Evolutionary conservation across 129 eudicot species (phyloP).

Genomic region (Erigeron canadensis): DNA sequence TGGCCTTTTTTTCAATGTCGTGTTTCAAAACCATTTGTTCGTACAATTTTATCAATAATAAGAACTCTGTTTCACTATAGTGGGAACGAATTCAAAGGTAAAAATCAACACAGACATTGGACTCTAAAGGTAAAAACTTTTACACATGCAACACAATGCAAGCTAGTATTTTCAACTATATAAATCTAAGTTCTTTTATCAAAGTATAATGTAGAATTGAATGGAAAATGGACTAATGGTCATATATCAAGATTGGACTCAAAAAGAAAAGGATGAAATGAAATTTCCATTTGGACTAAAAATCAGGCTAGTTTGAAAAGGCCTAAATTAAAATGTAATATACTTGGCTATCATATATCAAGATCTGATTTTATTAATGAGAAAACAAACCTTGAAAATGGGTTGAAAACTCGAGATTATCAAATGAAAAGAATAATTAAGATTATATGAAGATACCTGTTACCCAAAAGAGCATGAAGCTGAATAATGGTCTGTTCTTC

Average conservation of each 20-base stretch:
- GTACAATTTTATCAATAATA: not conserved
- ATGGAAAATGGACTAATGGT: not conserved
- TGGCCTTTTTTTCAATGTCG: not conserved
- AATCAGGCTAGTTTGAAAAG: too few species aligned
- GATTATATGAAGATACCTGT: conserved; percentile 50
- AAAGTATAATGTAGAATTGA: not conserved
- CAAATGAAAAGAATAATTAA: not conserved
- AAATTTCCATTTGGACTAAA: not conserved
- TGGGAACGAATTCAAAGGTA: not conserved
- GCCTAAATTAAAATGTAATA: too few species aligned
- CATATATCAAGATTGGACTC: not conserved
- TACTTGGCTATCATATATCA: not conserved
- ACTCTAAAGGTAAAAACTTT: not conserved
- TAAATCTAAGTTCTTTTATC: too few species aligned
- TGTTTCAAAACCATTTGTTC: conserved; percentile 8
- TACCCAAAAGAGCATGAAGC: conserved; percentile 96
- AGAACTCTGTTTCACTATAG: too few species aligned
- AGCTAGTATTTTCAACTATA: too few species aligned
- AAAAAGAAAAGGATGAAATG: not conserved
- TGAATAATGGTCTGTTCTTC: conserved; percentile 97
- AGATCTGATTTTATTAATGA: not conserved
- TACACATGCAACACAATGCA: too few species aligned
- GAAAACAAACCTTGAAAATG: not conserved
- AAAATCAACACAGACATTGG: not conserved
- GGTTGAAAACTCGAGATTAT: not conserved